Evolutionary conservation across 2,329 filamentous ascomycete genomes (phyloP), one percentile per base, ranked within the genome.

Genomic region (Xylaria sp.): DNA sequence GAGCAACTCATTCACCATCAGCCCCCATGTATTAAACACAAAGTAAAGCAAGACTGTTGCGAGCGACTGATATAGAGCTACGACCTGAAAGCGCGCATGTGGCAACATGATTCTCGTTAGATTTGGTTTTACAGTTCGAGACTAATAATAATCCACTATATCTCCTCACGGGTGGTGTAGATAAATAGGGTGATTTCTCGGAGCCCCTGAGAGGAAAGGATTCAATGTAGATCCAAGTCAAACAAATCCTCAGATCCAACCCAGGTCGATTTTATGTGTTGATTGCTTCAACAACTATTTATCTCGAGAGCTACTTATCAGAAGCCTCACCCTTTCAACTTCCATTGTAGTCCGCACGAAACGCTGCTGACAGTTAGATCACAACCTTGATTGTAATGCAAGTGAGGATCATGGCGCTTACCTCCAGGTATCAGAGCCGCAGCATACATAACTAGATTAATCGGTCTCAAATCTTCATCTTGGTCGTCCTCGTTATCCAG

Each of bases 361-460:
- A 63, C 1, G 51, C 64, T 66, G 3, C 12, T 16, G 13, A 27
- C 10, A 5, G 13, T 66, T 51, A 66, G 59, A 21, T 35, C 27
- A 47, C 9, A 40, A 3, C 3, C 12, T 51, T 12, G 2, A 4
- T 21, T 48, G 2, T 13, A 2, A 12, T 18, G 16, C 1, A 16
- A 40, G 23, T 16, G 5, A 21, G 10, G 10, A 1, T 1, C 2
- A 27, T 27, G 27, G 23, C 1, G 79, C 84, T 83, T 72, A 88
- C 86, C 84, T 72, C 86, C 86, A 4, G 86, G 84, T 59, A 86
- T 81, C 71, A 88, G 71, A 40, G 86, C 86, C 4, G 86, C 80
- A 16, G 86, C 84, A 78, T 87, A 88, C 86, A 89, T 89, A 47
- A 85, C 85, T 25, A 81, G 76, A 4, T 85, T 87, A 48, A 89